Evolutionary conservation across 163 green algal genomes (phyloP).

Genomic region (Scenedesmus sp.): DNA sequence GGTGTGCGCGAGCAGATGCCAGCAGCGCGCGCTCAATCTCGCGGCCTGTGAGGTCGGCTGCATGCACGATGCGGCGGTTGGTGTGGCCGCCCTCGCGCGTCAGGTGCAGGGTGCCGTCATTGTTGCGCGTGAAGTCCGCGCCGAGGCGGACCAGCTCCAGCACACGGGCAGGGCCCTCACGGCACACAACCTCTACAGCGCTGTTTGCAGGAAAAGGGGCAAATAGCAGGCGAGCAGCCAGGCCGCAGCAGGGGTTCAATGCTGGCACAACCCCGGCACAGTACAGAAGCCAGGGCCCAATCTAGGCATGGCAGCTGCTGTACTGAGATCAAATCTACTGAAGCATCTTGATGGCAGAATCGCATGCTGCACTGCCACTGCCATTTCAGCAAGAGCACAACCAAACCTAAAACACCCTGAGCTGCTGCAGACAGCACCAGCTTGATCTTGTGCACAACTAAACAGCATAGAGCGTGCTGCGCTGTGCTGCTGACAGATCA

Average conservation of each 20-base stretch:
- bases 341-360: not conserved
- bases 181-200: conserved; percentile 91
- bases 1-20: conserved; percentile 70
- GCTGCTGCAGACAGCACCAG: not conserved
- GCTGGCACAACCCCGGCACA: no score
- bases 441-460: not conserved
- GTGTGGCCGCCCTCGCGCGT: conserved; percentile 97
- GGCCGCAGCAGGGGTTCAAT: not conserved
- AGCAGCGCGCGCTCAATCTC: conserved; percentile 97
- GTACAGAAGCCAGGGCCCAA: not conserved
- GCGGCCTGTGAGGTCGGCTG: conserved; percentile 93
- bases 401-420: not conserved
- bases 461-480: not conserved
- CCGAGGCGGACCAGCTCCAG: conserved; percentile 89
- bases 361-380: not conserved
- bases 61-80: conserved; percentile 96
- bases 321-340: no score
- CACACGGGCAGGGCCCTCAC: conserved; percentile 89
- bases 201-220: conserved; percentile 50
- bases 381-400: not conserved
- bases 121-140: conserved; percentile 87
- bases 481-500: not conserved
- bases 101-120: conserved; percentile 90
- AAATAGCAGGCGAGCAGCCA: not conserved
- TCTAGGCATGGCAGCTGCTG: not conserved